Percentiles rank a stretch among this genome's conserved stretches.
phyloP scores from a whole-genome alignment of 768 basidiomycete species.

The Cystoderma amianthinum region DNA sequence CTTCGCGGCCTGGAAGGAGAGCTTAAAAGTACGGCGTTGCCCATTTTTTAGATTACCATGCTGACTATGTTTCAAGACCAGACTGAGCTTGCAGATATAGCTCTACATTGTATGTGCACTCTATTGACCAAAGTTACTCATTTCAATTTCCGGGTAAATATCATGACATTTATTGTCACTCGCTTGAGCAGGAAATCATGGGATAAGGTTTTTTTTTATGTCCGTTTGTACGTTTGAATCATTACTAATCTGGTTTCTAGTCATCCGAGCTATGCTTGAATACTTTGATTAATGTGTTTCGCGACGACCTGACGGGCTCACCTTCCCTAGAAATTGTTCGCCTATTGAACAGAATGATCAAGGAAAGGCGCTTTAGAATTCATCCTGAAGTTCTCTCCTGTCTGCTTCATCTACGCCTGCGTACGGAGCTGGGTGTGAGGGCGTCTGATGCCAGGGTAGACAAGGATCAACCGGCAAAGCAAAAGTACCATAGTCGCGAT shows the following conservation, averaged over 20 bases:
- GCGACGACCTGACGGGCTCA: conserved; percentile 70
- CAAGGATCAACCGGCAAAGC: conserved; percentile 28
- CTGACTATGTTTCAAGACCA: conserved; percentile 37
- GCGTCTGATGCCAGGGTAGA: conserved; percentile 67
- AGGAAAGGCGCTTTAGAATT: conserved; percentile 85
- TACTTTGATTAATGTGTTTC: conserved; percentile 77
- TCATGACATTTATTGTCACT: conserved; percentile 83
- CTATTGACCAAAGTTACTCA: conserved; percentile 79
- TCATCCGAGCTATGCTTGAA: conserved; percentile 80
- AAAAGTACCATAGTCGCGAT: not conserved
- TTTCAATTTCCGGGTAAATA: conserved; percentile 94
- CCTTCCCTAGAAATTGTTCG: conserved; percentile 87
- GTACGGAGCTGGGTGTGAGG: conserved; percentile 76
- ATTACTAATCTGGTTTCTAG: conserved; percentile 31
- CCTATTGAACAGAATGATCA: conserved; percentile 91
- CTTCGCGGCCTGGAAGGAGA: conserved; percentile 81
- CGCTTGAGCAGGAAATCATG: conserved; percentile 81
- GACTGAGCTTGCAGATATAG: conserved; percentile 57
- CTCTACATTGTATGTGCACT: conserved; percentile 84
- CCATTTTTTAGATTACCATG: conserved; percentile 1
- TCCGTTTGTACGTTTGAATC: conserved; percentile 7
- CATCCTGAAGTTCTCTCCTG: conserved; percentile 85
- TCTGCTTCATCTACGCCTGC: conserved; percentile 79
- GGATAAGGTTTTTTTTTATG: conserved; percentile 62
- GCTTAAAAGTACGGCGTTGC: conserved; percentile 59